Conservation (phyloP, 2,329 filamentous ascomycete genomes). For the Neocatenulostroma microsporum region DNA sequence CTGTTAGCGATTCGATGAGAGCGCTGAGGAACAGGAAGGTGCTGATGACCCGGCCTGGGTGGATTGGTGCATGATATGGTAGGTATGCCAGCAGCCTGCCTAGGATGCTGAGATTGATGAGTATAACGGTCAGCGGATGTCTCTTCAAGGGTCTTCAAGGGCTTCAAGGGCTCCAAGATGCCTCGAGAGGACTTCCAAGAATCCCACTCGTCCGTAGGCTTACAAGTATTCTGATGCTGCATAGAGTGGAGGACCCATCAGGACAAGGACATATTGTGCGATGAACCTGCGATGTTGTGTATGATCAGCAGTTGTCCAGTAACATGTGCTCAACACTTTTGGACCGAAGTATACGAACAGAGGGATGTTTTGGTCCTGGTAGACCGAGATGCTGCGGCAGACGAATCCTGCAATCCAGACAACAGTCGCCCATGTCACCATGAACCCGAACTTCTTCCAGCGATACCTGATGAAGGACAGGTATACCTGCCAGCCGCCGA, state of each 20-base stretch:
- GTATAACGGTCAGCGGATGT: too few relatives aligned
- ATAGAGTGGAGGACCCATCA: constrained; percentile 47
- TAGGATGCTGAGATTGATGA: too few relatives aligned
- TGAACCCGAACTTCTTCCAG: constrained; percentile 20
- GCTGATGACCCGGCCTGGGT: constrained; percentile 53
- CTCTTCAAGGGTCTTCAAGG: too few relatives aligned
- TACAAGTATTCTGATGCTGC: constrained; percentile 57
- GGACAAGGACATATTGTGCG: constrained; percentile 34
- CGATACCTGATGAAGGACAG: constrained; percentile 38
- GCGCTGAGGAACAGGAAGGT: constrained; percentile 48
- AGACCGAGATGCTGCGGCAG: constrained; percentile 47
- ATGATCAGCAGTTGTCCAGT: too few relatives aligned
- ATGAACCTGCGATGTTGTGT: too few relatives aligned
- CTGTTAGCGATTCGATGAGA: constrained; percentile 46
- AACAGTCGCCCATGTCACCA: constrained; percentile 20
- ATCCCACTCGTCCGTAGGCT: too few relatives aligned
- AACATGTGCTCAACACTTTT: too few relatives aligned
- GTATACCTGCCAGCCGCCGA: constrained; percentile 44
- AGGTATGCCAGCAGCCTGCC: constrained; percentile 54
- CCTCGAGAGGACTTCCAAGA: too few relatives aligned
- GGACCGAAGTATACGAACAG: too few relatives aligned
- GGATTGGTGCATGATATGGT: constrained; percentile 51
- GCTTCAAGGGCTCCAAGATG: too few relatives aligned
- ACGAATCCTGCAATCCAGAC: constrained; percentile 46
- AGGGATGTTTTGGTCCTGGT: constrained; percentile 39